Evolutionary conservation across 2,329 filamentous ascomycete genomes (phyloP).

Genomic region (Sporothrix brasiliensis): DNA sequence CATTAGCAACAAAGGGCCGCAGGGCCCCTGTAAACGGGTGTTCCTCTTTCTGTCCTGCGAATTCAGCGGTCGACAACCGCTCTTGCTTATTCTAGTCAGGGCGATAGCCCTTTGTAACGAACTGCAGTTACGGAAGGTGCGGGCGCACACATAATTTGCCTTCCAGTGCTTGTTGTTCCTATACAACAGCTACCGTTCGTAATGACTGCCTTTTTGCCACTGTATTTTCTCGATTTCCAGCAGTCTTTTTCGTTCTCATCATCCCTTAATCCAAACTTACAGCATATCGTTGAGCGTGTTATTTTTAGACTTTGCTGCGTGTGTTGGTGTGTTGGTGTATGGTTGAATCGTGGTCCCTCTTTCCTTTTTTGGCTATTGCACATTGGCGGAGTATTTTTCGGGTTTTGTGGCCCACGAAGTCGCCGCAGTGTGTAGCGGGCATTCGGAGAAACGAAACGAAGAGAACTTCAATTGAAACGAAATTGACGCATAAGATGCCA

Average conservation of each 20-base stretch:
- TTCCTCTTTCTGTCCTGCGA: not conserved
- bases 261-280: not conserved
- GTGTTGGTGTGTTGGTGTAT: not conserved
- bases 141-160: not conserved
- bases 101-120: not conserved
- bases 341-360: not conserved
- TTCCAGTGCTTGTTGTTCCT: not conserved
- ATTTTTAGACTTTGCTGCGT: slow-evolving; percentile 14
- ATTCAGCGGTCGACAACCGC: not conserved
- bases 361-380: slow-evolving; percentile 26
- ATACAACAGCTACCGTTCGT: not conserved
- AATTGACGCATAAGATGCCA: not conserved
- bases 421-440: slow-evolving; percentile 4
- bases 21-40: not conserved
- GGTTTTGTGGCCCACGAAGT: not conserved
- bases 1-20: not conserved
- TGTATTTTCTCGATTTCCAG: no score
- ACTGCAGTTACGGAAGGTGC: not conserved
- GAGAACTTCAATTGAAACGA: not conserved
- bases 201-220: no score
- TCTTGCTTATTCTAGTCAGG: slow-evolving; percentile 13
- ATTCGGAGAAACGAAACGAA: no score
- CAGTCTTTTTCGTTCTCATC: not conserved
- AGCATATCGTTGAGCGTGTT: not conserved
- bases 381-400: not conserved